These are phyloP conservation scores for Rubia balearica DNA, from an alignment of 305 asterid genomes.

Conservation along the genomic window DNA sequence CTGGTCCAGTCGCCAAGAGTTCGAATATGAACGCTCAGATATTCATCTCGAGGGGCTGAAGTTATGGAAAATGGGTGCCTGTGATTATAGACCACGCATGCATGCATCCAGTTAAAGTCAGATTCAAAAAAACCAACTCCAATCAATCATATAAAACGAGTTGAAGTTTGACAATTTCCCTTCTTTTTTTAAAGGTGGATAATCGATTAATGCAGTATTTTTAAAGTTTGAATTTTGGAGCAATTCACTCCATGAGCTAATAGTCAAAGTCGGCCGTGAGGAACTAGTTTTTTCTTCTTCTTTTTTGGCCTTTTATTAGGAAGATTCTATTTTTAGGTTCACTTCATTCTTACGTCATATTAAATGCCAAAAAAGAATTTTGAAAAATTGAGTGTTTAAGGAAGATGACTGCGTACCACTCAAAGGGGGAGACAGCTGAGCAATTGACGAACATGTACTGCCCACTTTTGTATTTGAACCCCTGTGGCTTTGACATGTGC, in stretches of 20 bases:
- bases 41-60: conserved; percentile 79
- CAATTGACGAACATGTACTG: conserved; percentile 89
- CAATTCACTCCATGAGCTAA: no score
- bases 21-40: conserved; percentile 80
- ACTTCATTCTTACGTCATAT: not conserved
- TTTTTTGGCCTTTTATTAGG: not conserved
- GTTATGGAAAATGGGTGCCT: conserved; percentile 97
- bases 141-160: not conserved
- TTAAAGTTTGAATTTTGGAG: not conserved
- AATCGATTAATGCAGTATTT: not conserved
- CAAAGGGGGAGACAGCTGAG: conserved; percentile 81
- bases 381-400: not conserved
- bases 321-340: not conserved
- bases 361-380: not conserved
- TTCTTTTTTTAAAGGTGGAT: not conserved
- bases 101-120: not conserved
- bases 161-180: not conserved
- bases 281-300: not conserved
- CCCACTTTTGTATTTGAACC: conserved; percentile 68
- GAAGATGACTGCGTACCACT: conserved; percentile 45
- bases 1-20: conserved; percentile 90
- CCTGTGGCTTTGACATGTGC: conserved; percentile 85
- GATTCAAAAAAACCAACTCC: not conserved
- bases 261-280: not conserved
- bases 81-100: conserved; percentile 6